Base-by-base conservation (phyloP, 495 filamentous ascomycete species). In the Xylaria bambusicola region DNA sequence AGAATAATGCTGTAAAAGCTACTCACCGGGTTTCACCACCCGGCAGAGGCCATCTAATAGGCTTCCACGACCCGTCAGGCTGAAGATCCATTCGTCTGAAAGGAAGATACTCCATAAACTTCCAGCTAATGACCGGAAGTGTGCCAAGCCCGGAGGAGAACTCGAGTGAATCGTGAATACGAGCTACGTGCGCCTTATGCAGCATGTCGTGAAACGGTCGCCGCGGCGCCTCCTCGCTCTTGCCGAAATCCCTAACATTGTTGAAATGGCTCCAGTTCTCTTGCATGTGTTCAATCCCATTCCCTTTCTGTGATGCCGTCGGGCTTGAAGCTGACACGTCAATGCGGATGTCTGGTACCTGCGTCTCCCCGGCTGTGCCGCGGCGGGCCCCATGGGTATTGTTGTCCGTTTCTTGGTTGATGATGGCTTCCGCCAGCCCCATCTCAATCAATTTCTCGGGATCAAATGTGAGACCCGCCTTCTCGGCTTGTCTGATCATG, bases 41-140 rank as follows among this genome's bases (percentile, higher is more conserved):
- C 0, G 91, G 91, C 4, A 94, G 70, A 0, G 91, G 91, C 86
- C 89, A 92, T 20, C 84, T 73, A 58, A 95, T 93, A 0, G 88
- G 86, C 63, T 88, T 87, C 91, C 91, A 95, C 0, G 84, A 83
- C 1, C 90, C 90, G 59, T 93, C 86, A 2, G 77, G 54, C 49
- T 84, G 81, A 18, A 94, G 67, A 66, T 93, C 91, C 88, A 95
- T 91, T 8, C 91, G 82, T 1, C 89, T 83, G 75, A 94, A 93
- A 0, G 91, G 91, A 13, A 95, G 75, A 65, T 87, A 92, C 66
- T 95, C 89, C 89, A 94, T 93, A 29, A 92, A 71, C 21, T 85
- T 86, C 92, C 92, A 94, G 0, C 82, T 82, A 1, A 91, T 54
- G 1, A 92, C 88, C 0, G 86, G 85, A 1, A 71, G 40, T 20